Evolutionary conservation across 805 yeast genomes (phyloP).

Genomic region (Scheffersomyces amazonensis): DNA sequence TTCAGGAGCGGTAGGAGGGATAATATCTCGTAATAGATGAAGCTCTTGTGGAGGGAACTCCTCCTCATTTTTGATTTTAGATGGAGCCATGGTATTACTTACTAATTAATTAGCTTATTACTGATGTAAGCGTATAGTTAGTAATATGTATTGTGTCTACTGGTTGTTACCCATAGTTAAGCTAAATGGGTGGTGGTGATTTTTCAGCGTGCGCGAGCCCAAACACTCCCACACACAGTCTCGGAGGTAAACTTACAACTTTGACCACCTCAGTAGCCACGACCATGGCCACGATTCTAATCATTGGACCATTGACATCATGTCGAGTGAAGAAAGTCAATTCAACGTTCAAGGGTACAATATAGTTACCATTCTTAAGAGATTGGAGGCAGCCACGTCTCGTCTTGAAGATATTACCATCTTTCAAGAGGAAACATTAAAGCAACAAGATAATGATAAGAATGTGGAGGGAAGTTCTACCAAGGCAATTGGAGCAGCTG

Average conservation of each 20-base stretch:
- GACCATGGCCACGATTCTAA: too few species aligned
- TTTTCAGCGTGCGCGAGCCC: too few species aligned
- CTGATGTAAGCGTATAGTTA: too few species aligned
- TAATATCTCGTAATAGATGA: constrained; percentile 41
- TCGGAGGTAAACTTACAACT: too few species aligned
- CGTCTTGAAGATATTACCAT: constrained; percentile 86
- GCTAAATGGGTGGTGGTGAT: too few species aligned
- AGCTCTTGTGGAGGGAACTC: constrained; percentile 41
- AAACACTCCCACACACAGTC: too few species aligned
- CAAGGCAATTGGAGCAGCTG: constrained; percentile 4
- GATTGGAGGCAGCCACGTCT: constrained; percentile 91
- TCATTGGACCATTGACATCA: too few species aligned
- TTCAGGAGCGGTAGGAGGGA: constrained; percentile 37
- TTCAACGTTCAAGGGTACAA: constrained; percentile 78
- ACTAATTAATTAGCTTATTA: too few species aligned
- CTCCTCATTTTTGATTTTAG: constrained; percentile 9
- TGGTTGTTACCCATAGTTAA: too few species aligned
- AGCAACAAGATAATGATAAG: constrained; percentile 4
- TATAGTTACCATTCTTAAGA: constrained; percentile 65
- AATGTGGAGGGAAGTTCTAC: constrained; percentile 3
- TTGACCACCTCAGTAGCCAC: too few species aligned
- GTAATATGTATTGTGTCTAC: too few species aligned
- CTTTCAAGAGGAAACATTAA: constrained; percentile 60
- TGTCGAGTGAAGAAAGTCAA: constrained; percentile 41
- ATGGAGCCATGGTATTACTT: constrained; percentile 15